phyloP scores from a whole-genome alignment of 1,139 yeast genomes.

The Saccharomyces hybrid region DNA sequence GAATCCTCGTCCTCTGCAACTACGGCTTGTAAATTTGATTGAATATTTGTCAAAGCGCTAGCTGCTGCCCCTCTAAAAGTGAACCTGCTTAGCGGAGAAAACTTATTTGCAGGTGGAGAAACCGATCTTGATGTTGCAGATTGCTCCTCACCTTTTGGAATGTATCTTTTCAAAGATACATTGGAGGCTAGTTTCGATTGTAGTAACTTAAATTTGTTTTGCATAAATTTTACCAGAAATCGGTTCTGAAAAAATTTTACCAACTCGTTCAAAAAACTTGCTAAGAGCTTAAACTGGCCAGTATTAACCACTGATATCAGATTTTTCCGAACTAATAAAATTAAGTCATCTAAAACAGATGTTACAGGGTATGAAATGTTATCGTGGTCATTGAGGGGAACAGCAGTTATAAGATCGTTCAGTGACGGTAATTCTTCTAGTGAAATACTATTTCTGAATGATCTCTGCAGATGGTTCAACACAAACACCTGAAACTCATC shows the following conservation, averaged over 20 bases:
- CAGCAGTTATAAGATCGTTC: conserved; percentile 22
- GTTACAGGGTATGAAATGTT: conserved; percentile 49
- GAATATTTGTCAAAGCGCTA: conserved; percentile 27
- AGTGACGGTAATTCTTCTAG: conserved; percentile 65
- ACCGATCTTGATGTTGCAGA: conserved; percentile 4
- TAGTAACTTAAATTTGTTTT: conserved; percentile 21
- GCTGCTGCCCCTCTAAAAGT: conserved; percentile 30
- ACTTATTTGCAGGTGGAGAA: conserved; percentile 7
- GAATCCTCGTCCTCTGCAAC: conserved; percentile 23
- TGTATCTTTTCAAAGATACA: conserved; percentile 16
- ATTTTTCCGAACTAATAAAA: conserved; percentile 52
- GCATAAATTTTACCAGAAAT: conserved; percentile 26
- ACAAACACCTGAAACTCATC: conserved; percentile 57
- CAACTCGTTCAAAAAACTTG: conserved; percentile 22
- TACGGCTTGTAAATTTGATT: conserved; percentile 29
- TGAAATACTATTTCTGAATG: conserved; percentile 73
- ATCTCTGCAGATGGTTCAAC: conserved; percentile 62
- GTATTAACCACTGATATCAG: conserved; percentile 28
- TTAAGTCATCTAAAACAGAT: conserved; percentile 80
- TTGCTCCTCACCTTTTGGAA: conserved; percentile 9
- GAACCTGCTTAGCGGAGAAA: conserved; percentile 23
- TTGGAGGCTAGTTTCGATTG: conserved; percentile 22
- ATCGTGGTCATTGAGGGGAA: conserved; percentile 38
- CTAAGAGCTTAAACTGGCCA: conserved; percentile 23
- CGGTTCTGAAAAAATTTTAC: conserved; percentile 28